Conservation (phyloP, 192 early-diverging fungal species). For the Coemansia sp. region DNA sequence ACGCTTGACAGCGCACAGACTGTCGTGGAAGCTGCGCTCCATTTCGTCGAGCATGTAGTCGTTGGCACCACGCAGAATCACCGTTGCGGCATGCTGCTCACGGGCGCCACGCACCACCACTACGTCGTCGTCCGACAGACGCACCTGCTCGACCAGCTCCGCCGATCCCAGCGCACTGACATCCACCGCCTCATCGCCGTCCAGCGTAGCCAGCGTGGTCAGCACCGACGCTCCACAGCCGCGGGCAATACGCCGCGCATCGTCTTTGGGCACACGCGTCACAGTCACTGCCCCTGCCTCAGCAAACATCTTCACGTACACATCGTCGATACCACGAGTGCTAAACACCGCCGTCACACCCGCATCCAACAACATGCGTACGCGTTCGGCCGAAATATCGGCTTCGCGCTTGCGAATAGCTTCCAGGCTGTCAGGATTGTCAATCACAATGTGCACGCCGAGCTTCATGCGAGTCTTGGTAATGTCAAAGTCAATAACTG, state of each 20-base stretch:
- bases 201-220: constrained; percentile 93
- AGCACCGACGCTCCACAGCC: constrained; percentile 94
- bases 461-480: constrained; percentile 98
- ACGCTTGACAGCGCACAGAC: constrained; percentile 92
- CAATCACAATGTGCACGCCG: constrained; percentile 97
- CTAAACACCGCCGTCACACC: constrained; percentile 98
- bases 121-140: constrained; percentile 97
- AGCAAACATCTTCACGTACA: constrained; percentile 97
- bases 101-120: constrained; percentile 78
- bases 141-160: constrained; percentile 95
- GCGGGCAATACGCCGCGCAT: constrained; percentile 95
- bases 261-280: constrained; percentile 94
- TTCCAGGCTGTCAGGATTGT: constrained; percentile 97
- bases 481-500: constrained; percentile 97
- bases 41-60: constrained; percentile 99
- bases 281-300: constrained; percentile 98
- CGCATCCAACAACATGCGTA: constrained; percentile 90
- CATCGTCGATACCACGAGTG: constrained; percentile 98
- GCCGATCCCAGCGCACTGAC: constrained; percentile 83
- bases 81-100: constrained; percentile 80
- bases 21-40: constrained; percentile 96
- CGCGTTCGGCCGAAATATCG: constrained; percentile 94
- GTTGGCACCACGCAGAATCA: constrained; percentile 98
- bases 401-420: constrained; percentile 92
- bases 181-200: constrained; percentile 98